These are phyloP conservation scores for Polyplosphaeria fusca DNA, from an alignment of 495 filamentous ascomycete genomes.

Conservation along the genomic window DNA sequence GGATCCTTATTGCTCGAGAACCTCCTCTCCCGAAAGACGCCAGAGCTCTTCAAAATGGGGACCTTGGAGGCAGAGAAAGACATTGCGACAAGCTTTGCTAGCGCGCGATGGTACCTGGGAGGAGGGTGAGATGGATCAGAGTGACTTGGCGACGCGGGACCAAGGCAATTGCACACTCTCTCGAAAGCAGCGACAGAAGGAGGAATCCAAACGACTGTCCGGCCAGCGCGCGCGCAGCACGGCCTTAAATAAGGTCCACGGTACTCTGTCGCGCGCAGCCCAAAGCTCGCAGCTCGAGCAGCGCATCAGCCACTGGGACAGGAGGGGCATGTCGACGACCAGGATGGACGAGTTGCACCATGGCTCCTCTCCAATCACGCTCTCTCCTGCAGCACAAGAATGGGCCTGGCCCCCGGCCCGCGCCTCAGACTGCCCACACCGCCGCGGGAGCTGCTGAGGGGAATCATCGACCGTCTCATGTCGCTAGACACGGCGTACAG, in stretches of 20 bases:
- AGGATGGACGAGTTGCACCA: background rate
- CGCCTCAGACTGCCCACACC: background rate
- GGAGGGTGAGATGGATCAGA: no score
- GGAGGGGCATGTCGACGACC: background rate
- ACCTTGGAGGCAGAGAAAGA: slow-evolving; percentile 29
- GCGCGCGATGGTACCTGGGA: no score
- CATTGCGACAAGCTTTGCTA: slow-evolving; percentile 23
- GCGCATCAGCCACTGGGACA: slow-evolving; percentile 3
- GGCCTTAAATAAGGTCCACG: background rate
- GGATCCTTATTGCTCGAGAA: slow-evolving; percentile 34
- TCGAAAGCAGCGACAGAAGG: no score
- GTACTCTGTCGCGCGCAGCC: no score
- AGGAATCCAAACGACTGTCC: background rate
- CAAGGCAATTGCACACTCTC: no score
- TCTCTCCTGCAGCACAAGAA: no score
- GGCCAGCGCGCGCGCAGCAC: background rate
- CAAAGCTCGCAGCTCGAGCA: background rate
- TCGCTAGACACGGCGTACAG: no score
- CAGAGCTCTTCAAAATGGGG: slow-evolving; percentile 11
- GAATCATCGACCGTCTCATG: no score
- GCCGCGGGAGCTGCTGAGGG: background rate
- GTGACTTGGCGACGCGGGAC: no score
- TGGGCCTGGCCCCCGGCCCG: no score
- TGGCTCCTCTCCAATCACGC: background rate
- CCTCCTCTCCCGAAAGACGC: slow-evolving; percentile 25